Evolutionary conservation across 1,284 basidiomycete species (phyloP).

Genomic region (Naganishia liquefaciens): DNA sequence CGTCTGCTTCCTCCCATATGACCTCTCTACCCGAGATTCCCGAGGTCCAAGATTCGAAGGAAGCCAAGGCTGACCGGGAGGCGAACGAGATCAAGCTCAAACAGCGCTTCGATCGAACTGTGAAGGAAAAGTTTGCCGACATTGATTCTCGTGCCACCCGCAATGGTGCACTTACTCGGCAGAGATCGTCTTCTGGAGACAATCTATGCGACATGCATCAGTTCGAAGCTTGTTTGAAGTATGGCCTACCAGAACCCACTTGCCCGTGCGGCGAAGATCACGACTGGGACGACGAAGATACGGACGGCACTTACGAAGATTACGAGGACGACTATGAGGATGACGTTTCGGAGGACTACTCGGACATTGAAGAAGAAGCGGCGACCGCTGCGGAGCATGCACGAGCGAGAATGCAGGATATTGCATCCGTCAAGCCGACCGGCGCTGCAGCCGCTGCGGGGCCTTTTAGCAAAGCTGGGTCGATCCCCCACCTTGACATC

Average conservation of each 20-base stretch:
- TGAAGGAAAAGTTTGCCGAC: constrained; percentile 29
- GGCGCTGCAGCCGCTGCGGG: no score
- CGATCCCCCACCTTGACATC: constrained; percentile 9
- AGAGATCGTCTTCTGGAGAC: constrained; percentile 16
- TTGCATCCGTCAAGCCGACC: neutral
- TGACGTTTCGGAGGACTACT: constrained; percentile 24
- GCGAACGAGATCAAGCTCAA: constrained; percentile 29
- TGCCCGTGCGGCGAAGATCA: constrained; percentile 29
- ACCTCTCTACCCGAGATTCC: constrained; percentile 16
- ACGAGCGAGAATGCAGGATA: constrained; percentile 4
- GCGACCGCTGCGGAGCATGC: constrained; percentile 8
- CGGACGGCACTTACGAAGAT: constrained; percentile 22
- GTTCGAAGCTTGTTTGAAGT: constrained; percentile 26
- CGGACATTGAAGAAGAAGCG: constrained; percentile 23
- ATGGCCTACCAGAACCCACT: constrained; percentile 17
- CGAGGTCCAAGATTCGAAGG: constrained; percentile 18
- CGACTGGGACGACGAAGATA: constrained; percentile 20
- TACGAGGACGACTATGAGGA: constrained; percentile 23
- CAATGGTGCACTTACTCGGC: constrained; percentile 1
- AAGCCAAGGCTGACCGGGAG: constrained; percentile 22
- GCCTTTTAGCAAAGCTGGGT: neutral
- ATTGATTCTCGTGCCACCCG: constrained; percentile 15
- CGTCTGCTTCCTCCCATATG: constrained; percentile 22
- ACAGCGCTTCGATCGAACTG: constrained; percentile 21
- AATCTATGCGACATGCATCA: constrained; percentile 28